Percentiles rank a stretch among this genome's conserved stretches.
phyloP scores from a whole-genome alignment of 2,329 filamentous ascomycete genomes.

The Colletotrichum navitas region DNA sequence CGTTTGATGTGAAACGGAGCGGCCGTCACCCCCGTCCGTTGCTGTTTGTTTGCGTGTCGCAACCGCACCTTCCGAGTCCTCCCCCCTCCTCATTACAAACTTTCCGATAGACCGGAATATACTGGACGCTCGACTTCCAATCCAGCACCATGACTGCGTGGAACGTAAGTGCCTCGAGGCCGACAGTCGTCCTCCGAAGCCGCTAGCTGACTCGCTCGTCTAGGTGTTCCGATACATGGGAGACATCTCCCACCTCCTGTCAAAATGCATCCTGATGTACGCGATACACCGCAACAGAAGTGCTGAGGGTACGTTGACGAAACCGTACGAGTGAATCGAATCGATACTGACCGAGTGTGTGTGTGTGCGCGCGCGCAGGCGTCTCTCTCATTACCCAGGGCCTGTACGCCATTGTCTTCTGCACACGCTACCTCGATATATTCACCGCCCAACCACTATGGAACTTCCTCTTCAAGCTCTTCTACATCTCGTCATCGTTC shows the following conservation, averaged over 20 bases:
- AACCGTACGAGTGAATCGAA: background rate
- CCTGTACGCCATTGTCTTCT: slow-evolving; percentile 88
- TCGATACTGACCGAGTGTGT: slow-evolving; percentile 41
- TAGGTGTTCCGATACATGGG: slow-evolving; percentile 81
- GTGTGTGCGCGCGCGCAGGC: slow-evolving; percentile 60
- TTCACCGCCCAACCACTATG: slow-evolving; percentile 71
- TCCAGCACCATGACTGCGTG: slow-evolving; percentile 54
- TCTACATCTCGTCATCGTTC: slow-evolving; percentile 86
- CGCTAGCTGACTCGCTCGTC: slow-evolving; percentile 25
- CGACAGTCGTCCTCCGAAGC: background rate
- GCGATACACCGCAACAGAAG: slow-evolving; percentile 90
- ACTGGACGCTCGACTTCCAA: slow-evolving; percentile 36
- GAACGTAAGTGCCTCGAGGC: slow-evolving; percentile 51
- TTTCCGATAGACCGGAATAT: slow-evolving; percentile 1
- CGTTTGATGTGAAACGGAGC: slow-evolving; percentile 43
- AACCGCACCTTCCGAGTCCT: slow-evolving; percentile 15
- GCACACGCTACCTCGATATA: slow-evolving; percentile 87
- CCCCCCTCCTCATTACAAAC: slow-evolving; percentile 3
- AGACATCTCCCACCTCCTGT: slow-evolving; percentile 86
- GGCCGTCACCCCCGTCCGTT: slow-evolving; percentile 24
- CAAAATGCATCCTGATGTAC: slow-evolving; percentile 91
- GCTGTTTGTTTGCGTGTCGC: slow-evolving; percentile 37
- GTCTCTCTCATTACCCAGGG: slow-evolving; percentile 93
- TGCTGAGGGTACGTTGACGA: slow-evolving; percentile 74
- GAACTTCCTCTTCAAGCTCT: slow-evolving; percentile 88